Conservation (phyloP, 768 basidiomycete species). For the Hortiboletus campestris region DNA sequence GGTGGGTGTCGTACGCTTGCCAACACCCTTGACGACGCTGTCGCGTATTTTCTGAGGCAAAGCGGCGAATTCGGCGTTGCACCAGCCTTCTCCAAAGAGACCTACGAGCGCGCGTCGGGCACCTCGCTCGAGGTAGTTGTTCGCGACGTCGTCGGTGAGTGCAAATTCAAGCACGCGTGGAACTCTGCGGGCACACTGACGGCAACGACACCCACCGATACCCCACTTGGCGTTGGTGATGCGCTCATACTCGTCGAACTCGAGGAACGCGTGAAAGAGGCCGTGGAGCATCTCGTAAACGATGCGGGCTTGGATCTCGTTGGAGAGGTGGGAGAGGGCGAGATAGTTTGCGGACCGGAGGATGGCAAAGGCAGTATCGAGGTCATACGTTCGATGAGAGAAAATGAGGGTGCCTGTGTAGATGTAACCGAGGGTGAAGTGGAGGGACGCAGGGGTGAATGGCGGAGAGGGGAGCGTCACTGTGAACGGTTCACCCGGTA, state of each 20-base stretch:
- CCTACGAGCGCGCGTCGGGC: conserved; percentile 76
- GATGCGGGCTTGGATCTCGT: conserved; percentile 81
- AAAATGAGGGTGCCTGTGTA: conserved; percentile 95
- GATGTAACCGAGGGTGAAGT: conserved; percentile 92
- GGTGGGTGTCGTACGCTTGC: conserved; percentile 60
- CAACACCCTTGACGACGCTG: conserved; percentile 68
- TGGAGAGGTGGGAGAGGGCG: conserved; percentile 63
- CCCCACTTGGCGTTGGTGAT: conserved; percentile 79
- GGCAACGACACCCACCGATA: conserved; percentile 78
- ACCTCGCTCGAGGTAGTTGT: conserved; percentile 65
- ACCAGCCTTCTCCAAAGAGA: conserved; percentile 89
- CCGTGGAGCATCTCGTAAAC: conserved; percentile 89
- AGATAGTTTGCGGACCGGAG: conserved; percentile 83
- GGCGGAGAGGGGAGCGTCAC: conserved; percentile 85
- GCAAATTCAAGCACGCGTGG: conserved; percentile 86
- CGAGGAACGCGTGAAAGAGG: conserved; percentile 79
- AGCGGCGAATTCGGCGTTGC: conserved; percentile 72
- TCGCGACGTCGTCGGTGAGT: conserved; percentile 70
- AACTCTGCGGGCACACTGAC: conserved; percentile 76
- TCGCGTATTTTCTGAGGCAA: conserved; percentile 67
- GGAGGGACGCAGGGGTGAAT: conserved; percentile 90
- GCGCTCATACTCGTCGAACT: conserved; percentile 75
- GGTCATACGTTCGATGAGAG: conserved; percentile 89
- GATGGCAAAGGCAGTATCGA: conserved; percentile 88
- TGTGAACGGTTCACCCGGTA: conserved; percentile 47